Evolutionary conservation across 2,329 filamentous ascomycete species (phyloP).

Genomic region (Aspergillus ochraceoroseus): DNA sequence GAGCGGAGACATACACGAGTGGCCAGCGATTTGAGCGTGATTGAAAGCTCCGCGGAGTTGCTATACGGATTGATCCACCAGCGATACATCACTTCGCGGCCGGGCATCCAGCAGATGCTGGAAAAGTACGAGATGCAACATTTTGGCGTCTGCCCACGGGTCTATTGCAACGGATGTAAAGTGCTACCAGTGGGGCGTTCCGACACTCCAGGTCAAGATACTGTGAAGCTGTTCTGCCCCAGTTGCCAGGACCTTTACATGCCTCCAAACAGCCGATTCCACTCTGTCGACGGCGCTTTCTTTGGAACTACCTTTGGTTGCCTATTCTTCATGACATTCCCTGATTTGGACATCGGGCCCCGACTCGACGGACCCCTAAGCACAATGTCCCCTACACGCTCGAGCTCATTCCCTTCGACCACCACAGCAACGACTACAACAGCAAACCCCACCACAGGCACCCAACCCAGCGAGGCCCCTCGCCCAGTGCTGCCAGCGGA

Average conservation of each 20-base stretch:
- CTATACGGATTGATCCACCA: constrained; percentile 98
- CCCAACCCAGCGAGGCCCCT: constrained; percentile 28
- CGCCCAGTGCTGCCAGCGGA: constrained; percentile 47
- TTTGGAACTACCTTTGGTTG: constrained; percentile 97
- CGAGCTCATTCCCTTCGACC: constrained; percentile 31
- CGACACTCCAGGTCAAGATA: constrained; percentile 93
- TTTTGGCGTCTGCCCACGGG: constrained; percentile 92
- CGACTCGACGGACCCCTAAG: constrained; percentile 53
- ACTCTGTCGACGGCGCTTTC: constrained; percentile 95
- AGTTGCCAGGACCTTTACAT: constrained; percentile 96
- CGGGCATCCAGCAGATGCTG: constrained; percentile 97
- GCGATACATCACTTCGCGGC: constrained; percentile 92
- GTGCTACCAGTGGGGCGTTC: constrained; percentile 90
- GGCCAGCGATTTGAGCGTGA: constrained; percentile 87
- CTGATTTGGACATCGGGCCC: constrained; percentile 79
- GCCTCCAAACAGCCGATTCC: constrained; percentile 93
- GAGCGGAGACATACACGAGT: constrained; percentile 79
- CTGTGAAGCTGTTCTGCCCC: constrained; percentile 96
- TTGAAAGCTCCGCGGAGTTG: constrained; percentile 96
- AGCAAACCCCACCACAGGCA: constrained; percentile 21
- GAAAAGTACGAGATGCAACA: constrained; percentile 98
- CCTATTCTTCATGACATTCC: constrained; percentile 97
- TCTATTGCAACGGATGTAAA: constrained; percentile 82
- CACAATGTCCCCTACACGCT: constrained; percentile 26
- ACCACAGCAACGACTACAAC: constrained; percentile 7